Evolutionary conservation across 73 alveolate species (phyloP).

Genomic region (Stentor coeruleus): DNA sequence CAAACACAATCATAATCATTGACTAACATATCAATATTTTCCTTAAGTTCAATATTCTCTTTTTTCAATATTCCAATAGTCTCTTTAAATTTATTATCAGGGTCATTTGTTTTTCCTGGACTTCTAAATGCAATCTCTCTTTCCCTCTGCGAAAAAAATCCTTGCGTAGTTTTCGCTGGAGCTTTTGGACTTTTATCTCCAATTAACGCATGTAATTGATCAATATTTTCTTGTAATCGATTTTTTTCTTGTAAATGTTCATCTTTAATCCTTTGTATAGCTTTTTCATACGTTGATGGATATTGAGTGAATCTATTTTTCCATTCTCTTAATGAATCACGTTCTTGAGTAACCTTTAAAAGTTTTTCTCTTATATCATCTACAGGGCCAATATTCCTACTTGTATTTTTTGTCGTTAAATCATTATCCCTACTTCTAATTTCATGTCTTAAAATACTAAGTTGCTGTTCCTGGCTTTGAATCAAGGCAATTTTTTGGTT

Average conservation of each 20-base stretch:
- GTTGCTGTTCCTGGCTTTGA: slow-evolving; percentile 8
- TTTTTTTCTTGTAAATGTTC: not conserved
- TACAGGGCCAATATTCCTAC: too few species aligned
- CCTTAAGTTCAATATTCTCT: not conserved
- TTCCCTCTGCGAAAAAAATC: not conserved
- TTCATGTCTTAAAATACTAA: not conserved
- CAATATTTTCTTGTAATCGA: slow-evolving; percentile 1
- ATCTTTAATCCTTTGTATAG: slow-evolving; percentile 2
- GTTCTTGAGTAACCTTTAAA: not conserved
- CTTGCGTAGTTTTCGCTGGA: not conserved
- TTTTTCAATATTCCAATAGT: not conserved
- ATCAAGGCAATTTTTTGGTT: not conserved
- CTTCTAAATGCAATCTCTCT: not conserved
- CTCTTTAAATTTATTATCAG: not conserved
- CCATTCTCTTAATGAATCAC: slow-evolving; percentile 6
- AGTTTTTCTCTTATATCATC: not conserved
- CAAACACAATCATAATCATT: not conserved
- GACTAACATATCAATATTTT: not conserved
- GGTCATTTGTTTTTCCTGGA: too few species aligned
- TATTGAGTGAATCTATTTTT: not conserved
- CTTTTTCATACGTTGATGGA: slow-evolving; percentile 25
- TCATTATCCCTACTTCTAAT: not conserved
- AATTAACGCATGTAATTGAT: not conserved
- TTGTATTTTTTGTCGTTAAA: too few species aligned
- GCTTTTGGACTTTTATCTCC: not conserved